Conservation (phyloP, 352 stramenopile species). For the Blastocystis sp. region DNA sequence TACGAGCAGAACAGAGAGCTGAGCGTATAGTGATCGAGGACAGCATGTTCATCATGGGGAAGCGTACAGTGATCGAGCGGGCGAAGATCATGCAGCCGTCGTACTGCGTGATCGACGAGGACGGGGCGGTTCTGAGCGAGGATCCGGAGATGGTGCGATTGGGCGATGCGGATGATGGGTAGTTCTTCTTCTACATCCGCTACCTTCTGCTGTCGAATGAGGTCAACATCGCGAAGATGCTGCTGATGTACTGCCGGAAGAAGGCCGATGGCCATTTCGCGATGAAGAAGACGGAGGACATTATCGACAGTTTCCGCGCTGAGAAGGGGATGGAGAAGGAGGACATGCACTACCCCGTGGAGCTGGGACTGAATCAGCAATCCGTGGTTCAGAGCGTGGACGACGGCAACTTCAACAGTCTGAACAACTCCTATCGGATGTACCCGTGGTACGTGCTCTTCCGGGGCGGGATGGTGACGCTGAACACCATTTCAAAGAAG, state of each 20-base stretch:
- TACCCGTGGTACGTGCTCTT: conserved; percentile 40
- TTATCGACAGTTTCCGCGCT: neutral
- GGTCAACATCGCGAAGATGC: neutral
- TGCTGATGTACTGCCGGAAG: neutral
- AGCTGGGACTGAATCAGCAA: neutral
- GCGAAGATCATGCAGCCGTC: conserved; percentile 1
- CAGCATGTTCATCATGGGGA: neutral
- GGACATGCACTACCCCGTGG: neutral
- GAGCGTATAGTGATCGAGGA: conserved; percentile 39
- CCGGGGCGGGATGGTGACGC: neutral
- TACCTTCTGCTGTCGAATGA: conserved; percentile 36
- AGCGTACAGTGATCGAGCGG: neutral
- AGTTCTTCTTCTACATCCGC: conserved; percentile 56
- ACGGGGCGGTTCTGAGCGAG: neutral
- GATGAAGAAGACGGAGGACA: neutral
- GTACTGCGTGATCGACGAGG: conserved; percentile 28
- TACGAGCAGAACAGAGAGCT: neutral
- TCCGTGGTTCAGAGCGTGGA: neutral
- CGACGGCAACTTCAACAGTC: neutral
- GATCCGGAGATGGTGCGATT: conserved; percentile 30
- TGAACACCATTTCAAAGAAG: conserved; percentile 5
- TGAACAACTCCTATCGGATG: conserved; percentile 8
- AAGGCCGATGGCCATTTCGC: neutral
- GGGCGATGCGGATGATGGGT: neutral
- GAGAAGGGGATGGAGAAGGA: neutral